Percentiles rank a stretch among this genome's conserved stretches.
Conservation (phyloP, 2,329 filamentous ascomycete species). For the Alternaria burnsii region DNA sequence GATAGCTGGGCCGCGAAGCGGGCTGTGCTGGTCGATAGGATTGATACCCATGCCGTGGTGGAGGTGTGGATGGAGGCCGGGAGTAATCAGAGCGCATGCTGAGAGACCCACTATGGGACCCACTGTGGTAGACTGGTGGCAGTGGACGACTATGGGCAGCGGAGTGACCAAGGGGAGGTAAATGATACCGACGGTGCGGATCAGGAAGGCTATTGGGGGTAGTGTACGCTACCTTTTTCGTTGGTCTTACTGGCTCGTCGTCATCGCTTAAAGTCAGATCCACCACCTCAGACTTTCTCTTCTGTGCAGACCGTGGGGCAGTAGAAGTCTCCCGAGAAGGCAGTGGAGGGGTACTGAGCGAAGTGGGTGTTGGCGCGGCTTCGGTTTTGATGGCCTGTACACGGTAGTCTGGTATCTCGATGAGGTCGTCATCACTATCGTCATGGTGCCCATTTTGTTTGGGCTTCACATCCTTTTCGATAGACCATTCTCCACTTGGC, state of each 20-base stretch:
- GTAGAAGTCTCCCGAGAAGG: constrained; percentile 55
- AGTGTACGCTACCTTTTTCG: constrained; percentile 54
- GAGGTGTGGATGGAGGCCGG: constrained; percentile 35
- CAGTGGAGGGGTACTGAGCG: constrained; percentile 55
- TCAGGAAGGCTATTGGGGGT: constrained; percentile 50
- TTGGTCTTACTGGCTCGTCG: constrained; percentile 52
- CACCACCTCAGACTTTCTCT: constrained; percentile 58
- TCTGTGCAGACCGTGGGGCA: constrained; percentile 49
- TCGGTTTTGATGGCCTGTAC: constrained; percentile 54
- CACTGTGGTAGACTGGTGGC: constrained; percentile 23
- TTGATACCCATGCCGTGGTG: constrained; percentile 22
- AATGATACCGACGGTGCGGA: constrained; percentile 39
- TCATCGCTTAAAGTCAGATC: constrained; percentile 60
- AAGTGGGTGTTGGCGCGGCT: constrained; percentile 46
- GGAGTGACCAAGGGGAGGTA: constrained; percentile 30
- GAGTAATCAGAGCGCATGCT: constrained; percentile 27
- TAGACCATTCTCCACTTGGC: constrained; percentile 81
- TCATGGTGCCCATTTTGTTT: constrained; percentile 51
- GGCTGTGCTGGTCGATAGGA: constrained; percentile 36
- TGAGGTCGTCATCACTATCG: constrained; percentile 56
- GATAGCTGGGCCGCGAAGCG: constrained; percentile 29
- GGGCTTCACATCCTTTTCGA: constrained; percentile 51
- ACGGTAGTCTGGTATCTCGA: constrained; percentile 55
- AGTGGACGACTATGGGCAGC: constrained; percentile 30
- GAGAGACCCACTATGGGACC: constrained; percentile 25